Percentiles rank a stretch among this genome's conserved stretches.
Evolutionary conservation across 768 basidiomycete species (phyloP).

Genomic region (Lentinula detonsa): DNA sequence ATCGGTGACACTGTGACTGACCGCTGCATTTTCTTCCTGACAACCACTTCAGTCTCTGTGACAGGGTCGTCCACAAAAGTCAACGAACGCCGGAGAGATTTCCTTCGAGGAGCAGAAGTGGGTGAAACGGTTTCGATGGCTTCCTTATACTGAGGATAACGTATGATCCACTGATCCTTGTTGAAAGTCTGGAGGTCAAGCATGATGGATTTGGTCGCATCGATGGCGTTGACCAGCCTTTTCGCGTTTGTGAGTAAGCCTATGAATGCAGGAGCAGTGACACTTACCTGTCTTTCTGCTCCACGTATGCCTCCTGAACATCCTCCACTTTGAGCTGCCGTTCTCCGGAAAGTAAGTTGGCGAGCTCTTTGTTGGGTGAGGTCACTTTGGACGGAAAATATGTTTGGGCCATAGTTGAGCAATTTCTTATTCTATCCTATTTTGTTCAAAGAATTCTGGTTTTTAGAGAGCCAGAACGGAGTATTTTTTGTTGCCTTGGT

Average conservation of each 20-base stretch:
- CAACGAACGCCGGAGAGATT: conserved; percentile 56
- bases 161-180: conserved; percentile 79
- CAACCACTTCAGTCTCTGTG: conserved; percentile 58
- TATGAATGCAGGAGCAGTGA: background rate
- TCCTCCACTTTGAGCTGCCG: conserved; percentile 57
- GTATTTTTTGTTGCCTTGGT: too few species aligned
- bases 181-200: conserved; percentile 74
- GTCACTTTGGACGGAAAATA: conserved; percentile 30
- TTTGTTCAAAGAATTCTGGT: too few species aligned
- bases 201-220: conserved; percentile 63
- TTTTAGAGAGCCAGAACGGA: too few species aligned
- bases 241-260: background rate
- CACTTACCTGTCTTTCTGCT: conserved; percentile 69
- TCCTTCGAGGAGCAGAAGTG: conserved; percentile 27
- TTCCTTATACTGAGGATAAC: conserved; percentile 75
- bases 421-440: background rate
- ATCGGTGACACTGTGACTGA: conserved; percentile 56
- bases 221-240: conserved; percentile 76
- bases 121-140: conserved; percentile 25
- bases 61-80: conserved; percentile 83
- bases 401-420: conserved; percentile 32
- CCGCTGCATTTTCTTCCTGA: conserved; percentile 43
- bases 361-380: conserved; percentile 27
- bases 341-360: conserved; percentile 22
- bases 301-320: conserved; percentile 70